Evolutionary conservation across 495 filamentous ascomycete species (phyloP).

Genomic region (Podospora pseudoanserina): DNA sequence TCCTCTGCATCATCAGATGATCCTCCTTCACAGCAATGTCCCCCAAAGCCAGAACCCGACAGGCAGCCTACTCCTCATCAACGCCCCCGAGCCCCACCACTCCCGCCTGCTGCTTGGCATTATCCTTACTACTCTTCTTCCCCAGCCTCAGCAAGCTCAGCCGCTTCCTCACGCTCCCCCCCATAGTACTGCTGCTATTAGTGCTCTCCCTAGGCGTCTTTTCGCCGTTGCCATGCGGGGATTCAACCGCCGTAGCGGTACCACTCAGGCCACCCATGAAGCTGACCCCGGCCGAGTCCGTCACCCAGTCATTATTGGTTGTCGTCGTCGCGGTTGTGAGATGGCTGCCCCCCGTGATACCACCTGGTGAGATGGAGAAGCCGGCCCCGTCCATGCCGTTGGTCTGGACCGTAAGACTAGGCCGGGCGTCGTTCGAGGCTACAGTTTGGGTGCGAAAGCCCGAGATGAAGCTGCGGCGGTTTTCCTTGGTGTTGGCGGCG

Average conservation of each 20-base stretch:
- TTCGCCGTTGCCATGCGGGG: conserved; percentile 21
- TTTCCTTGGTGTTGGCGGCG: conserved; percentile 5
- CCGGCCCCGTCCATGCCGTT: conserved; percentile 1
- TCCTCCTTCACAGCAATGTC: too few species aligned
- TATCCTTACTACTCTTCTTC: conserved; percentile 56
- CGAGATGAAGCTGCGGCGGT: conserved; percentile 18
- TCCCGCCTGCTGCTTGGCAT: neutral
- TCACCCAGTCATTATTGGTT: conserved; percentile 18
- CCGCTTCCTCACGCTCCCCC: conserved; percentile 59
- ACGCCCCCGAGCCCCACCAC: conserved; percentile 31
- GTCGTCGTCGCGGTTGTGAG: conserved; percentile 18
- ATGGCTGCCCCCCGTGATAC: conserved; percentile 2
- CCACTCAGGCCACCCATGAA: conserved; percentile 1
- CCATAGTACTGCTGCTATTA: conserved; percentile 7
- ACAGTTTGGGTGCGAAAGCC: conserved; percentile 7
- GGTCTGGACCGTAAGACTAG: conserved; percentile 5
- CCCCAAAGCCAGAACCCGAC: neutral
- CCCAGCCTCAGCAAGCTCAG: conserved; percentile 65
- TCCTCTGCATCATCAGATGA: conserved; percentile 6
- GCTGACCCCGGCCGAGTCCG: conserved; percentile 2
- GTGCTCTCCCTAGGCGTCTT: conserved; percentile 10
- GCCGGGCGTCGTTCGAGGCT: neutral
- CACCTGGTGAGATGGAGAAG: conserved; percentile 4
- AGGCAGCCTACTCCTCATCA: conserved; percentile 38
- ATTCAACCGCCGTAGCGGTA: neutral